A percentile compares a stretch with the other conserved stretches of the same genome.
Evolutionary conservation across 805 yeast species (phyloP).

Genomic region (Ogataea naganishii): DNA sequence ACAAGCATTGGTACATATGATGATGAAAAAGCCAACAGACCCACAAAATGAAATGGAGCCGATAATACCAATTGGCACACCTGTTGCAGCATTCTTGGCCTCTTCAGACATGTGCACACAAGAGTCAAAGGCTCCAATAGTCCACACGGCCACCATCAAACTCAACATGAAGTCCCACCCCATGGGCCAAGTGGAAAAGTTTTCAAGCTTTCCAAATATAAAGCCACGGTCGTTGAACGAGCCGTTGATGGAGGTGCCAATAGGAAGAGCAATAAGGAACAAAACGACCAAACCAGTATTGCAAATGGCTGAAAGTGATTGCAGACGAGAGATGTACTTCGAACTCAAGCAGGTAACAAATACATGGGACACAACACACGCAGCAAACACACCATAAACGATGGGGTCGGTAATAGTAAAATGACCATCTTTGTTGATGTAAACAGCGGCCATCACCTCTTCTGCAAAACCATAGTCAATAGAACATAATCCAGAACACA

Average conservation of each 20-base stretch:
- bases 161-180: constrained; percentile 46
- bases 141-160: constrained; percentile 64
- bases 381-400: constrained; percentile 60
- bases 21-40: constrained; percentile 47
- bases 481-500: constrained; percentile 58
- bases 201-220: constrained; percentile 46
- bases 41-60: constrained; percentile 52
- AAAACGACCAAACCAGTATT: constrained; percentile 45
- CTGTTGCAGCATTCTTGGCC: constrained; percentile 50
- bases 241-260: constrained; percentile 37
- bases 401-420: constrained; percentile 46
- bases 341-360: constrained; percentile 49
- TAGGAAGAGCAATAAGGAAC: constrained; percentile 56
- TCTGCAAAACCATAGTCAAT: constrained; percentile 62
- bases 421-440: constrained; percentile 39
- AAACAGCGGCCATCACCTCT: constrained; percentile 51
- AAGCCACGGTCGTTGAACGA: constrained; percentile 39
- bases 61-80: constrained; percentile 59
- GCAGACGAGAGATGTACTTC: constrained; percentile 46
- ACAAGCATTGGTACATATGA: constrained; percentile 46
- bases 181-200: constrained; percentile 44
- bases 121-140: constrained; percentile 66
- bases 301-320: constrained; percentile 46
- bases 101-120: constrained; percentile 71
- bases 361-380: constrained; percentile 45